Conservation (phyloP, 2,329 filamentous ascomycete species). For the Colletotrichum sp. region DNA sequence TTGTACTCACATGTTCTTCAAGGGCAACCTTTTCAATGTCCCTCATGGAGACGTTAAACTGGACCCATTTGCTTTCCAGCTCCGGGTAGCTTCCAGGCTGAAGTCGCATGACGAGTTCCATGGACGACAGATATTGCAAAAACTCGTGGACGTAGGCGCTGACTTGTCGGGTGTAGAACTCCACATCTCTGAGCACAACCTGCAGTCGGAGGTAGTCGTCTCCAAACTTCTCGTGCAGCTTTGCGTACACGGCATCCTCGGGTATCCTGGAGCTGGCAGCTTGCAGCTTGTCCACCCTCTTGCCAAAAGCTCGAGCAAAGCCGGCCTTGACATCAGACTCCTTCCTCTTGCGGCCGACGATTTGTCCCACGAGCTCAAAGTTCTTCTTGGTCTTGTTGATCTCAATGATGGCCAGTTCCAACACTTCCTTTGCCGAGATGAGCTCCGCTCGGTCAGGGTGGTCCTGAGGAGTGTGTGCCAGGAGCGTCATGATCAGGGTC, state of each 20-base stretch:
- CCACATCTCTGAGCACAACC: constrained; percentile 91
- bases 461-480: constrained; percentile 78
- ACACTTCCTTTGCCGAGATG: constrained; percentile 50
- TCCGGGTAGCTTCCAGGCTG: constrained; percentile 79
- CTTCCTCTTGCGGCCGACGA: constrained; percentile 84
- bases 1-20: constrained; percentile 77
- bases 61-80: constrained; percentile 92
- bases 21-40: constrained; percentile 85
- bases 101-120: constrained; percentile 80
- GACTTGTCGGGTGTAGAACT: constrained; percentile 86
- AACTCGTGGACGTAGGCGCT: constrained; percentile 83
- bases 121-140: constrained; percentile 78
- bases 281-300: constrained; percentile 84
- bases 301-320: constrained; percentile 87
- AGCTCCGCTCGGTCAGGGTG: constrained; percentile 83
- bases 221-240: constrained; percentile 84
- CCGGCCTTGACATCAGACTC: constrained; percentile 87
- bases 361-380: constrained; percentile 88
- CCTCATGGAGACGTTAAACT: constrained; percentile 84
- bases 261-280: constrained; percentile 64
- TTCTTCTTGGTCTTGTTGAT: constrained; percentile 98
- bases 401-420: constrained; percentile 75
- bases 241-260: constrained; percentile 83
- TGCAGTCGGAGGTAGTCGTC: constrained; percentile 93
- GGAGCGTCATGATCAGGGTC: constrained; percentile 79